Evolutionary conservation across 1,139 yeast genomes (phyloP).

Genomic region (Yamadazyma buinensis): DNA sequence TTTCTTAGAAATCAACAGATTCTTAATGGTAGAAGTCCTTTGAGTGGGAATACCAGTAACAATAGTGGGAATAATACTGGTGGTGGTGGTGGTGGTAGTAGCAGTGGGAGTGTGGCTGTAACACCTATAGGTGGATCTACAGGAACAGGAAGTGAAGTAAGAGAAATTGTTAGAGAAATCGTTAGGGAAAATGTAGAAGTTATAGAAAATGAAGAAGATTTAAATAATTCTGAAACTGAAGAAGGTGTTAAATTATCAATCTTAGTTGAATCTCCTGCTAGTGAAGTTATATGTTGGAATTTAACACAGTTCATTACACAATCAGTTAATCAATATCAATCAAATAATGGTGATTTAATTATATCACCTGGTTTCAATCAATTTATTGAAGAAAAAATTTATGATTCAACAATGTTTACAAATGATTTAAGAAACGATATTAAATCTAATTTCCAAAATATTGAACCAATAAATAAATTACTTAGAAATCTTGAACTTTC

Average conservation of each 20-base stretch:
- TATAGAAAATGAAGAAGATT: not conserved
- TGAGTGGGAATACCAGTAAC: not conserved
- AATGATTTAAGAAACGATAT: not conserved
- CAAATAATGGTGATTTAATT: constrained; percentile 6
- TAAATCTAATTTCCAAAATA: constrained; percentile 1
- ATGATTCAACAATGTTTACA: constrained; percentile 16
- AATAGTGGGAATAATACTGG: constrained; percentile 3
- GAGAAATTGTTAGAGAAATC: too few species aligned
- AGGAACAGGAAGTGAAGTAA: too few species aligned
- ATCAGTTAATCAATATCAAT: too few species aligned
- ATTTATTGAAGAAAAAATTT: constrained; percentile 21
- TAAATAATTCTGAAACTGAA: not conserved
- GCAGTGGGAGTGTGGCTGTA: not conserved
- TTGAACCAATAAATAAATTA: constrained; percentile 3
- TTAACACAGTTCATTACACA: constrained; percentile 17
- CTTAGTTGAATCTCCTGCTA: constrained; percentile 23
- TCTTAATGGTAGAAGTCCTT: not conserved
- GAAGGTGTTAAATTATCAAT: constrained; percentile 14
- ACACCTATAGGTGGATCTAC: not conserved
- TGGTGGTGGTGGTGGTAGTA: not conserved
- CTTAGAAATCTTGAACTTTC: constrained; percentile 3
- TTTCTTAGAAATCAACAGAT: constrained; percentile 11
- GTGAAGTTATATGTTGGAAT: constrained; percentile 27
- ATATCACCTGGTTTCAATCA: constrained; percentile 25
- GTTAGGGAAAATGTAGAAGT: not conserved